Base-by-base conservation (phyloP, 2,329 filamentous ascomycete species). In the Aspergillus floridensis region DNA sequence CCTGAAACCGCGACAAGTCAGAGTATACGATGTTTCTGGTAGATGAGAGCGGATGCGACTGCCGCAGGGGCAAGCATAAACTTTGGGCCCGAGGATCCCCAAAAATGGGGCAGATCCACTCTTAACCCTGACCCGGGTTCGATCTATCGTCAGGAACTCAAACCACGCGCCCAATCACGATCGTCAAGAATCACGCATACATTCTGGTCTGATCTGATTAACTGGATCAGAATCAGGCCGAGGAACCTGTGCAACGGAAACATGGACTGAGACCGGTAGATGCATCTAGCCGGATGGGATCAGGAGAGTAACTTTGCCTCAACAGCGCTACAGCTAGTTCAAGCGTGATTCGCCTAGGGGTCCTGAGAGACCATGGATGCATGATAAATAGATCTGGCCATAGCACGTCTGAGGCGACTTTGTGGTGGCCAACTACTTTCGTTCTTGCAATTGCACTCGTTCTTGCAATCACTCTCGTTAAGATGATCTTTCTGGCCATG, bases 401-500 rank as follows among this genome's bases (percentile, higher is more conserved):
- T 26, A 46, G 41, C 53, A 21, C 26, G 46, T 21, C 41, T 22
- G 52, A 19, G 38, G 38, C 16, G 16, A n/a, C 14, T 16, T 19
- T 44, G 38, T 44, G 16, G 38, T 44, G 38, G 16, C 19, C 38
- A 44, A 44, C 5, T 44, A 19, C 38, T 44, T 19, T 22, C 32
- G 38, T 44, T 46, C 26, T 48, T 48, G 38, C 38, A 44, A 32
- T 21, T 46, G 22, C 24, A 55, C 26, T 44, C 53, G 41, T 32
- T 31, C 24, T 48, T 32, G 38, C 19, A 26, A 16, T 31, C 47
- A 44, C 41, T 55, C 46, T 55, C 41, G 35, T 48, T 29, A 55
- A 32, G 3, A 55, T 55, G 53, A 46, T 55, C 26, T 55, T 55
- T n/a, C 38, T 44, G 5, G 53, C 53, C 11, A 55, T 55, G 53